These are phyloP conservation scores for Aspergillus pseudoterreus DNA, from an alignment of 2,329 filamentous ascomycete genomes.

Conservation along the genomic window DNA sequence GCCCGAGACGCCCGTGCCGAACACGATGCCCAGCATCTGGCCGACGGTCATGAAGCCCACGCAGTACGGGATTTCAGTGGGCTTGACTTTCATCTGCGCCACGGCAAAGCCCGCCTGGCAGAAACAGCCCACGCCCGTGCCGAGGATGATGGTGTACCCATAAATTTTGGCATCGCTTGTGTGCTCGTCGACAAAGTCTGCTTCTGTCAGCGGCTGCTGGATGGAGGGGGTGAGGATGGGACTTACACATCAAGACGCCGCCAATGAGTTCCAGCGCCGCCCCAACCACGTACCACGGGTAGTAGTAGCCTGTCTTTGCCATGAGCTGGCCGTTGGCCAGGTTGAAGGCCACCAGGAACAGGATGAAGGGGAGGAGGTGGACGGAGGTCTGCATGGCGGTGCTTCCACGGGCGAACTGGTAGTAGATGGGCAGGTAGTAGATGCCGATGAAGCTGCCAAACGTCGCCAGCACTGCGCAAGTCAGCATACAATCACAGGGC, in stretches of 20 bases:
- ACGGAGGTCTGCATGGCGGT: slow-evolving; percentile 23
- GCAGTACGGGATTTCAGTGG: slow-evolving; percentile 2
- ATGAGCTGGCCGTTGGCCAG: slow-evolving; percentile 20
- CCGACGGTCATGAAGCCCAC: slow-evolving; percentile 4
- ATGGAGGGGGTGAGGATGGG: not conserved
- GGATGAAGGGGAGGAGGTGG: slow-evolving; percentile 25
- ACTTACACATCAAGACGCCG: slow-evolving; percentile 15
- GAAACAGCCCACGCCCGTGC: slow-evolving; percentile 17
- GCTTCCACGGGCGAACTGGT: slow-evolving; percentile 49
- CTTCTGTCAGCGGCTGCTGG: not conserved
- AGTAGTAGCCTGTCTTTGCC: slow-evolving; percentile 9
- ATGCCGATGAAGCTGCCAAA: slow-evolving; percentile 30
- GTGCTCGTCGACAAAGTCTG: slow-evolving; percentile 6
- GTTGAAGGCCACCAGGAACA: slow-evolving; percentile 8
- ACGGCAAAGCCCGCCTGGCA: slow-evolving; percentile 18
- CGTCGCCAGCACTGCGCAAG: not conserved
- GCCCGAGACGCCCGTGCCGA: slow-evolving; percentile 1
- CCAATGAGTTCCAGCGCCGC: slow-evolving; percentile 20
- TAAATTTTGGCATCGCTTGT: slow-evolving; percentile 21
- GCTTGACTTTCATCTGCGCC: slow-evolving; percentile 13
- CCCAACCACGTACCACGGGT: slow-evolving; percentile 23
- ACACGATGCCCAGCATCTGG: slow-evolving; percentile 1
- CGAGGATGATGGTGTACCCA: slow-evolving; percentile 23
- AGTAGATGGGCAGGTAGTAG: slow-evolving; percentile 55
- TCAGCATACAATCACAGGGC: slow-evolving; percentile 4